A percentile compares a stretch with the other conserved stretches of the same genome.
Conservation (phyloP, 2,329 filamentous ascomycete genomes). For the Xylaria sp. region DNA sequence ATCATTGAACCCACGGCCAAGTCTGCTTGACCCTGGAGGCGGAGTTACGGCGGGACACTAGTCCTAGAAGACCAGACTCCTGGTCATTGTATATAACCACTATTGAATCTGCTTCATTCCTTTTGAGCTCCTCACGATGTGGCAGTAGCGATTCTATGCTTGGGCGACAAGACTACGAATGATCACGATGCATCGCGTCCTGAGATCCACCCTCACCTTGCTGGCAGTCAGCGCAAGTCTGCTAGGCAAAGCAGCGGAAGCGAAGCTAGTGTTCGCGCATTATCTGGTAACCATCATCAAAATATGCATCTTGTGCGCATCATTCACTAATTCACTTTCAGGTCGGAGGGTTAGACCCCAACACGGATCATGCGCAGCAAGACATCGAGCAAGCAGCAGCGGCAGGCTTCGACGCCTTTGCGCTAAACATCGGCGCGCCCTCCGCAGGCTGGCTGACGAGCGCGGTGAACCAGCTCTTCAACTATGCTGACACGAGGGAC, state of each 20-base stretch:
- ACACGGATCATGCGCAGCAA: slow-evolving; percentile 41
- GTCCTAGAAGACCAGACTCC: background rate
- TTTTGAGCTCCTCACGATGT: background rate
- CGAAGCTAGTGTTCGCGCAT: slow-evolving; percentile 46
- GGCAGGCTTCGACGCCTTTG: slow-evolving; percentile 50
- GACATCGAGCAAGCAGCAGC: slow-evolving; percentile 49
- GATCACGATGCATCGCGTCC: slow-evolving; percentile 20
- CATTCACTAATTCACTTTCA: slow-evolving; percentile 10
- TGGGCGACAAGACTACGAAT: background rate
- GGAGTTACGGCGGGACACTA: slow-evolving; percentile 4
- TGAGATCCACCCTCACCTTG: slow-evolving; percentile 38
- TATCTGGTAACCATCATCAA: slow-evolving; percentile 40
- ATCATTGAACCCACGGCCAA: background rate
- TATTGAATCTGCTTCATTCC: background rate
- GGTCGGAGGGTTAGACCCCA: slow-evolving; percentile 35
- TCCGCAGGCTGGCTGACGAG: slow-evolving; percentile 41
- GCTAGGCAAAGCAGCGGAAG: slow-evolving; percentile 38
- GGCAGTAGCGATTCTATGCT: background rate
- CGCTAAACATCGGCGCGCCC: slow-evolving; percentile 49
- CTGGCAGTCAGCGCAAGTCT: slow-evolving; percentile 38
- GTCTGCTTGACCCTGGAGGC: background rate
- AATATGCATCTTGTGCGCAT: background rate
- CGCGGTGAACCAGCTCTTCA: slow-evolving; percentile 48
- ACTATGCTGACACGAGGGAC: slow-evolving; percentile 41
- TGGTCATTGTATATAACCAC: slow-evolving; percentile 4